A percentile compares a stretch with the other conserved stretches of the same genome.
Evolutionary conservation across 2,329 filamentous ascomycete genomes (phyloP).

Genomic region (Fusarium robinianum): DNA sequence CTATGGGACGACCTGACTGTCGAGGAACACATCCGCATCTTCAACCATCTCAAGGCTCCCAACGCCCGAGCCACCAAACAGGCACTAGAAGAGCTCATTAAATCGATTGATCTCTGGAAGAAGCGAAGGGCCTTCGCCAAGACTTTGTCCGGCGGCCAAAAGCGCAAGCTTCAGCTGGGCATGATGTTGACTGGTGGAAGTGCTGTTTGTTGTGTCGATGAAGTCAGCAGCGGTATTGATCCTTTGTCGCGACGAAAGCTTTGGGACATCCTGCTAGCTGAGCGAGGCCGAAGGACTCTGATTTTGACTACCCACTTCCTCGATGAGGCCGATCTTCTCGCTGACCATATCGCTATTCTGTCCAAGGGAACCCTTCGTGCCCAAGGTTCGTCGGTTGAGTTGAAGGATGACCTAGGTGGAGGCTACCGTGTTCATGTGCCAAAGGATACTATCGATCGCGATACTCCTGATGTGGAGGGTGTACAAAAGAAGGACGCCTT

Average conservation of each 20-base stretch:
- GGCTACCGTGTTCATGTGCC: conserved; percentile 83
- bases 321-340: conserved; percentile 87
- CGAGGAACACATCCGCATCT: conserved; percentile 80
- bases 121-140: conserved; percentile 74
- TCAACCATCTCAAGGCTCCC: conserved; percentile 78
- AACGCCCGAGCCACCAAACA: conserved; percentile 58
- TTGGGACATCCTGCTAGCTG: conserved; percentile 89
- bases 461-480: conserved; percentile 57
- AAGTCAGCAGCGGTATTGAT: conserved; percentile 87
- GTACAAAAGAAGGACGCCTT: conserved; percentile 63
- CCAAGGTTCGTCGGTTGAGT: conserved; percentile 79
- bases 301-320: conserved; percentile 92
- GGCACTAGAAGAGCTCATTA: conserved; percentile 66
- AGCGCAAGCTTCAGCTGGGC: conserved; percentile 86
- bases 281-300: conserved; percentile 80
- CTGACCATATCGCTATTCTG: conserved; percentile 86
- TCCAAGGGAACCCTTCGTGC: conserved; percentile 84
- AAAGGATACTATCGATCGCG: conserved; percentile 56
- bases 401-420: conserved; percentile 81
- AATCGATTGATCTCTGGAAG: conserved; percentile 71
- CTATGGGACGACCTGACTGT: conserved; percentile 90
- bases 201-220: conserved; percentile 86
- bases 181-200: conserved; percentile 96
- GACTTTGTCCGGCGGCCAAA: conserved; percentile 88
- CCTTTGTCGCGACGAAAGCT: conserved; percentile 86